phyloP scores from a whole-genome alignment of 176 grass and related monocot species.

The Puya raimondii region DNA sequence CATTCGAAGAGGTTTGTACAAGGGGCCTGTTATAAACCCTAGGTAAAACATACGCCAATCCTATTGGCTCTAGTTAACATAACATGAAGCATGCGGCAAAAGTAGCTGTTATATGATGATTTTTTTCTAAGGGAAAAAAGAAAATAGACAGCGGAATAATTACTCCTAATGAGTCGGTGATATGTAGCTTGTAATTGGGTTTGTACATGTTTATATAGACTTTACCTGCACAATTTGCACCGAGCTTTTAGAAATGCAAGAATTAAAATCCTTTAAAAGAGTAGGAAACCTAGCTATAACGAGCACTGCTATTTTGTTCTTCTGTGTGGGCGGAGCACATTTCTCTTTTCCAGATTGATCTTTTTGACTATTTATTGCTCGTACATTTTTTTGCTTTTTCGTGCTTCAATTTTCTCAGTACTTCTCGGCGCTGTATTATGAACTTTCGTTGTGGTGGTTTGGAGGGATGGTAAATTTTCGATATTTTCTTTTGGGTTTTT shows the following conservation, averaged over 20 bases:
- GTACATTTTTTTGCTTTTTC: no score
- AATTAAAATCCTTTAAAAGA: not conserved
- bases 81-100: no score
- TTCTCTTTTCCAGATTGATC: no score
- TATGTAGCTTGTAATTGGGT: slow-evolving; percentile 12
- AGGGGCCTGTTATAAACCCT: slow-evolving; percentile 60
- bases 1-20: slow-evolving; percentile 75
- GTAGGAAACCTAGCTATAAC: no score
- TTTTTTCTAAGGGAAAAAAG: not conserved
- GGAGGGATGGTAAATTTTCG: no score
- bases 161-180: slow-evolving; percentile 6
- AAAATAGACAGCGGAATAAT: slow-evolving; percentile 5
- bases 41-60: slow-evolving; percentile 11
- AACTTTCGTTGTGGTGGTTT: no score
- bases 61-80: not conserved
- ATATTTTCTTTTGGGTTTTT: no score
- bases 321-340: no score
- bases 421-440: no score
- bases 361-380: no score
- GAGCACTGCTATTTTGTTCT: no score
- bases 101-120: not conserved
- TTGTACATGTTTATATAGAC: slow-evolving; percentile 25
- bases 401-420: no score
- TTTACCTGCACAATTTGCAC: not conserved
- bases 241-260: slow-evolving; percentile 5